Evolutionary conservation across 352 stramenopile species (phyloP).

Genomic region (Pythium utonaiense): DNA sequence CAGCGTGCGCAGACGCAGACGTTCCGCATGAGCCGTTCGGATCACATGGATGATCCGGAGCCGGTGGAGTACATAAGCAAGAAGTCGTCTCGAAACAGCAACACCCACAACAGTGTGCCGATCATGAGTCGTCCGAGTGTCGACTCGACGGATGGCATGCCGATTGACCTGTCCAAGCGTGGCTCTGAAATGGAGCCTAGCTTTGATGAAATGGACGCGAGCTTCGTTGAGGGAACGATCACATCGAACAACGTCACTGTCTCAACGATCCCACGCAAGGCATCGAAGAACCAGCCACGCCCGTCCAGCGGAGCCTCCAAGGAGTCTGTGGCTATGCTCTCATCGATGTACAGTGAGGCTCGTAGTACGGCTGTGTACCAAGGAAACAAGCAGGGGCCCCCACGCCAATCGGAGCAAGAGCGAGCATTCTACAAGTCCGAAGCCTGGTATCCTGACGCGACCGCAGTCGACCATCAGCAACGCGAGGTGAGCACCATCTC

Average conservation of each 20-base stretch:
- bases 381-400: slow-evolving; percentile 28
- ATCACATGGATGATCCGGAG: slow-evolving; percentile 24
- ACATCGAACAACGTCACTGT: slow-evolving; percentile 20
- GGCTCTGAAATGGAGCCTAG: slow-evolving; percentile 19
- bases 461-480: slow-evolving; percentile 21
- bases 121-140: slow-evolving; percentile 22
- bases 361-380: slow-evolving; percentile 10
- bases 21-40: slow-evolving; percentile 10
- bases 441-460: slow-evolving; percentile 13
- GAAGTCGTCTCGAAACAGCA: slow-evolving; percentile 18
- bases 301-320: slow-evolving; percentile 1
- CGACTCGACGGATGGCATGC: slow-evolving; percentile 16
- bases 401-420: slow-evolving; percentile 15
- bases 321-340: slow-evolving; percentile 34
- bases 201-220: slow-evolving; percentile 23
- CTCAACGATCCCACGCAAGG: neutral
- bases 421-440: slow-evolving; percentile 24
- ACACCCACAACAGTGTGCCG: slow-evolving; percentile 12
- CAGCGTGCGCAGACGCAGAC: slow-evolving; percentile 9
- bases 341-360: slow-evolving; percentile 36
- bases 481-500: slow-evolving; percentile 22
- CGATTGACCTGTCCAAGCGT: slow-evolving; percentile 17
- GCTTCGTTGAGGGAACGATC: slow-evolving; percentile 21
- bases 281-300: neutral
- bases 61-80: slow-evolving; percentile 18